A percentile compares a stretch with the other conserved stretches of the same genome.
Evolutionary conservation across 805 yeast species (phyloP).

Genomic region (Saccharomycodes ludwigii): DNA sequence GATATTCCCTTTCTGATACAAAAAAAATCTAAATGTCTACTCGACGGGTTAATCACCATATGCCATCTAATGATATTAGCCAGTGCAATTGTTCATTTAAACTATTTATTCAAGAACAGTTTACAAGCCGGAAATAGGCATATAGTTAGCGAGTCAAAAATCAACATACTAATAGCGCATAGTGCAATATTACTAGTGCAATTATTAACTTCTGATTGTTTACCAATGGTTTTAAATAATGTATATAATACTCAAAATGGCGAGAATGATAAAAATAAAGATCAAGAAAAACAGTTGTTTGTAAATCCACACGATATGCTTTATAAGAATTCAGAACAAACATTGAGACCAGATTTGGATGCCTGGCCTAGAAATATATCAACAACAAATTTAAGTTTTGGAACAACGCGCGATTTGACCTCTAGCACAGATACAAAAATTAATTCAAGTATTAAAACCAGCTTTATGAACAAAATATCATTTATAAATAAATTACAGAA

Average conservation of each 20-base stretch:
- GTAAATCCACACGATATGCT: constrained; percentile 12
- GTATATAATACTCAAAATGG: constrained; percentile 2
- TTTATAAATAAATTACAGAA: constrained; percentile 2
- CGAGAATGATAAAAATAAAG: constrained; percentile 3
- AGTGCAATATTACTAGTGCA: constrained; percentile 4
- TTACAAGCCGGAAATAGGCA: too few relatives aligned
- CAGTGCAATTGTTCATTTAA: background rate
- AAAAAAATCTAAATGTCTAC: too few relatives aligned
- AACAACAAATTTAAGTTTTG: background rate
- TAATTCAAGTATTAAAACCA: constrained; percentile 3
- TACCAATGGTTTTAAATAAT: constrained; percentile 1
- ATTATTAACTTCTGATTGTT: constrained; percentile 1
- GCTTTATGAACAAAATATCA: constrained; percentile 4
- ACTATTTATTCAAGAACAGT: background rate
- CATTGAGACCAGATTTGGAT: constrained; percentile 21
- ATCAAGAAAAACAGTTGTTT: constrained; percentile 4
- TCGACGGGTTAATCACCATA: too few relatives aligned
- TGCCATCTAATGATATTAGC: constrained; percentile 2
- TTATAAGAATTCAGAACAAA: constrained; percentile 22
- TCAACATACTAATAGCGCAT: constrained; percentile 2
- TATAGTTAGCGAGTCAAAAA: background rate
- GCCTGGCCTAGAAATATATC: background rate
- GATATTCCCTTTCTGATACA: too few relatives aligned
- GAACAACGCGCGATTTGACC: constrained; percentile 4
- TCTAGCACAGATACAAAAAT: constrained; percentile 4